Base-by-base conservation (phyloP, 140 eudicot species). In the Ambrosia hybrid region DNA sequence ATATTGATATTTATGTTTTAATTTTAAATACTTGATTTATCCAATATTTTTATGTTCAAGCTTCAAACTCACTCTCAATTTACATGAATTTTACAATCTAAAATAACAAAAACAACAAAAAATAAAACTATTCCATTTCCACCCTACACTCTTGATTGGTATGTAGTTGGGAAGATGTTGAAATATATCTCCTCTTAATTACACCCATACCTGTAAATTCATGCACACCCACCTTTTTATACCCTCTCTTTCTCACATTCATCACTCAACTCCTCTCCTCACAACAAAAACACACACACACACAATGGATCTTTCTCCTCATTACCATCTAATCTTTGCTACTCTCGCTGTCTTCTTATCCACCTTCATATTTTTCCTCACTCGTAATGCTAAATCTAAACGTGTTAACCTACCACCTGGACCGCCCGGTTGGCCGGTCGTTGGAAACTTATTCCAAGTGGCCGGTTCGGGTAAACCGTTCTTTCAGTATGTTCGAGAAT, bases 391-490 rank as follows among this genome's bases (percentile, higher is more conserved):
- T 0, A 80, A 73, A 13, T 73, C 83, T 0, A 85, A 87, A 14
- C 78, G 67, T 1, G 64, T 70, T n/a, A 76, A 67, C 13, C 88
- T 90, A 5, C 98, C 98, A 5, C 97, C 98, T 0, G 98, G 97
- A 0, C 98, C 98, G 0, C 96, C 96, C 0, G 98, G 98, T 1
- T 85, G 89, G 92, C 96, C 98, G 49, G 83, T 92, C 2, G 86
- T 92, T 13, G 98, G 98, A 3, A 92, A 89, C 60, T 89, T 92
- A 30, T 87, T 92, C 68, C 98, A 92, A 65, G 88, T 87, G 0
- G 90, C 98, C 41, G 16, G 81, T 1, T 89, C 98, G 0, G 98
- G 98, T 3, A 92, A 87, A 39, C 88, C 83, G 3, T 92, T 92
- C 74, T 89, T 92, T 53, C 77, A 83, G 39, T 89, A 79, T 14